Percentiles rank a stretch among this genome's conserved stretches.
Conservation (phyloP, 2,329 filamentous ascomycete species). For the Alternaria gansuensis region DNA sequence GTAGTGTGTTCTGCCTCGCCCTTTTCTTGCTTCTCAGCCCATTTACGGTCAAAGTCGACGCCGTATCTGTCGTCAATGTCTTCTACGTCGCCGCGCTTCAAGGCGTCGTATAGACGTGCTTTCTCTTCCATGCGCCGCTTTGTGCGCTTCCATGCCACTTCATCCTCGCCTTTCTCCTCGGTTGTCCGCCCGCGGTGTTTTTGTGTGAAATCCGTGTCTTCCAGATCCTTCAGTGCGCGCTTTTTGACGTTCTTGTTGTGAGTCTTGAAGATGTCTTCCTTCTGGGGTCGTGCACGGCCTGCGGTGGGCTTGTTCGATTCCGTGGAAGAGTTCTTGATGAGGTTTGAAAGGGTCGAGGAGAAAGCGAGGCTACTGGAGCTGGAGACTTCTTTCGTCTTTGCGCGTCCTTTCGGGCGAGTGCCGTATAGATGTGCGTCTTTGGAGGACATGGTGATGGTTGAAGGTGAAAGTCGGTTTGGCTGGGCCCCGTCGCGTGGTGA, state of each 20-base stretch:
- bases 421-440: slow-evolving; percentile 79
- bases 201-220: slow-evolving; percentile 66
- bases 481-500: slow-evolving; percentile 15
- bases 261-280: slow-evolving; percentile 73
- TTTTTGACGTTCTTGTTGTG: slow-evolving; percentile 71
- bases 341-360: slow-evolving; percentile 82
- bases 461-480: background rate
- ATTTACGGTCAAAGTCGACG: slow-evolving; percentile 96
- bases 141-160: slow-evolving; percentile 68
- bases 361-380: slow-evolving; percentile 81
- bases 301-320: slow-evolving; percentile 55
- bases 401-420: slow-evolving; percentile 67
- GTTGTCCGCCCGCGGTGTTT: slow-evolving; percentile 69
- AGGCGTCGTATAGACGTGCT: slow-evolving; percentile 82
- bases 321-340: slow-evolving; percentile 67
- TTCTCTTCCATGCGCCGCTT: slow-evolving; percentile 90
- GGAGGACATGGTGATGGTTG: slow-evolving; percentile 37
- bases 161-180: slow-evolving; percentile 64
- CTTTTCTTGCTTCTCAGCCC: slow-evolving; percentile 73
- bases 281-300: slow-evolving; percentile 66
- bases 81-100: slow-evolving; percentile 84
- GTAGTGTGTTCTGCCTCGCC: slow-evolving; percentile 56
- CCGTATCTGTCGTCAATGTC: slow-evolving; percentile 70
- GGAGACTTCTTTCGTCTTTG: slow-evolving; percentile 69
- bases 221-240: slow-evolving; percentile 68